Conservation (phyloP, 108 stramenopile species). For the Asterionellopsis glacialis region DNA sequence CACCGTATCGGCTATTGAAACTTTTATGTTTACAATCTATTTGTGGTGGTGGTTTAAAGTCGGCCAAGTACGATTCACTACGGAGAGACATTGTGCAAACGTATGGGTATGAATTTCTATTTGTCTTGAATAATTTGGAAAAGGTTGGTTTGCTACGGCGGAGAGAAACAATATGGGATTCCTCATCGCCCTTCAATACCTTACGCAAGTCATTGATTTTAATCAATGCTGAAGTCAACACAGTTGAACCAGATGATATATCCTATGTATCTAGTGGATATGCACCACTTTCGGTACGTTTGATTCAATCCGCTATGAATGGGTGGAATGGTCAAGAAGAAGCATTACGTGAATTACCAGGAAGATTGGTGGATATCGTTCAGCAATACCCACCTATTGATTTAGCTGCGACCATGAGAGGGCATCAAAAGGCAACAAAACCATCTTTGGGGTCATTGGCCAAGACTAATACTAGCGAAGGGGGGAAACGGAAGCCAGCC, state of each 20-base stretch:
- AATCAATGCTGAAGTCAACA: slow-evolving; percentile 87
- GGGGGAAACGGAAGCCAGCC: slow-evolving; percentile 53
- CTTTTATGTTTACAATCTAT: slow-evolving; percentile 89
- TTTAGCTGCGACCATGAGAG: slow-evolving; percentile 46
- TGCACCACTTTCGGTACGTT: slow-evolving; percentile 85
- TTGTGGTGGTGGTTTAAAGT: slow-evolving; percentile 86
- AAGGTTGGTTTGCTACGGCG: slow-evolving; percentile 75
- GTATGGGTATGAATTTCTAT: slow-evolving; percentile 88
- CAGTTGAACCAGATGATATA: slow-evolving; percentile 85
- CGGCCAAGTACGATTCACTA: slow-evolving; percentile 80
- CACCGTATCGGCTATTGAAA: slow-evolving; percentile 64
- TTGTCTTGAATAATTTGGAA: slow-evolving; percentile 82
- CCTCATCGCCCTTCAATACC: slow-evolving; percentile 55
- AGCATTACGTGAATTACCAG: slow-evolving; percentile 60
- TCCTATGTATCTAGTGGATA: slow-evolving; percentile 92
- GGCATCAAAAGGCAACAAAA: slow-evolving; percentile 9
- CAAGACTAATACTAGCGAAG: slow-evolving; percentile 14
- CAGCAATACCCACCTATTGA: slow-evolving; percentile 64
- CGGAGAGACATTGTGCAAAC: slow-evolving; percentile 84
- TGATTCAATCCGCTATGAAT: slow-evolving; percentile 81
- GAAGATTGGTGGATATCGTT: slow-evolving; percentile 62
- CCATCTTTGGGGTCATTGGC: slow-evolving; percentile 43
- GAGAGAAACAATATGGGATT: slow-evolving; percentile 71
- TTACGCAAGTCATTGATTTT: slow-evolving; percentile 79
- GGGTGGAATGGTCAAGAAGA: slow-evolving; percentile 79